These are phyloP conservation scores for Penicillium sp. DNA, from an alignment of 2,329 filamentous ascomycete genomes.

Conservation along the genomic window DNA sequence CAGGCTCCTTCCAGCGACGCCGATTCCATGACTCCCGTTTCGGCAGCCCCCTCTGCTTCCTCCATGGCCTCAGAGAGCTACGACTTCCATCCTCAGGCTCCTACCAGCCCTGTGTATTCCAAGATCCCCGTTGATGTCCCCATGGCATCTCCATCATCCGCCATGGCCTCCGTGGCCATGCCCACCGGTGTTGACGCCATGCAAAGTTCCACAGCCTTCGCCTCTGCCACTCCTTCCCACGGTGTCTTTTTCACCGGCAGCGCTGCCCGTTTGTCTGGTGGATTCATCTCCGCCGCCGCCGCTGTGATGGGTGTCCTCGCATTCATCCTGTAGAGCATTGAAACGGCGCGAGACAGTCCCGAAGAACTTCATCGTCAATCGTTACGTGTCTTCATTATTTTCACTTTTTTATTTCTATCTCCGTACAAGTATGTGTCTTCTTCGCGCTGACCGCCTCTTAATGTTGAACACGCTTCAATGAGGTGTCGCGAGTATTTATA, in stretches of 20 bases:
- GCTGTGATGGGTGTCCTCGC: constrained; percentile 29
- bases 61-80: constrained; percentile 3
- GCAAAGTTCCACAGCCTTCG: constrained; percentile 40
- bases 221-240: constrained; percentile 26
- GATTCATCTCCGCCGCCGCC: constrained; percentile 21
- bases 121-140: constrained; percentile 31
- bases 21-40: no score
- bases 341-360: background rate
- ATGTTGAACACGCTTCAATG: constrained; percentile 4
- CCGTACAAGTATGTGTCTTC: constrained; percentile 4
- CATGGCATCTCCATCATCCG: constrained; percentile 12
- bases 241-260: constrained; percentile 25
- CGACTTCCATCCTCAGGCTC: constrained; percentile 11
- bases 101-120: constrained; percentile 18
- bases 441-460: constrained; percentile 5
- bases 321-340: constrained; percentile 24
- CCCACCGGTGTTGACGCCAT: constrained; percentile 50
- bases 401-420: constrained; percentile 6
- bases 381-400: constrained; percentile 2
- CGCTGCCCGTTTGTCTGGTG: constrained; percentile 21
- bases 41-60: constrained; percentile 6
- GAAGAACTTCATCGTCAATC: constrained; percentile 9
- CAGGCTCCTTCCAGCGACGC: no score
- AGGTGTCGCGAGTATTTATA: constrained; percentile 8
- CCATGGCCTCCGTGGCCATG: constrained; percentile 31